A percentile compares a stretch with the other conserved stretches of the same genome.
Conservation (phyloP, 257 asterid species). For the Solanum habrochaites region DNA sequence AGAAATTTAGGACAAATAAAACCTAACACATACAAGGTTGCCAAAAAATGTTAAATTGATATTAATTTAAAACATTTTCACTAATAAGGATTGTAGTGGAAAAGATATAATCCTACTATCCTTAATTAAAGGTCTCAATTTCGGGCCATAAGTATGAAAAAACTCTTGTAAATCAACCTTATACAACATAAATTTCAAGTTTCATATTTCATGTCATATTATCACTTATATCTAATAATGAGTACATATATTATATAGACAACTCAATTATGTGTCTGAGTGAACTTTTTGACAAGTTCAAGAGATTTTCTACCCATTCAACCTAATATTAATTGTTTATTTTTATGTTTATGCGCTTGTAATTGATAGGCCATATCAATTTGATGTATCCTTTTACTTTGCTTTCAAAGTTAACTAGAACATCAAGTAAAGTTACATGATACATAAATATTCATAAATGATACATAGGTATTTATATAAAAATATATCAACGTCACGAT, state of each 20-base stretch:
- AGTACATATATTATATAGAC: not conserved
- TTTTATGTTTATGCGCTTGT: not conserved
- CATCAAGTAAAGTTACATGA: not conserved
- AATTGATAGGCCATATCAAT: not conserved
- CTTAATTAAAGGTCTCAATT: not conserved
- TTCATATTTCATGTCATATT: not conserved
- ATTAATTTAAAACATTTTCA: not conserved
- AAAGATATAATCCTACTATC: not conserved
- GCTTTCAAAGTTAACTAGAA: not conserved
- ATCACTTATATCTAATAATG: not conserved
- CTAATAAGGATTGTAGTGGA: not conserved
- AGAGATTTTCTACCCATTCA: not conserved
- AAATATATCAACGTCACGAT: not conserved
- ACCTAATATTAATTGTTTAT: not conserved
- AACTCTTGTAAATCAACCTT: not conserved
- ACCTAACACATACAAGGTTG: not conserved
- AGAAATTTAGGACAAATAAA: no score
- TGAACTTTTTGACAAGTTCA: not conserved
- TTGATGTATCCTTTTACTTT: not conserved
- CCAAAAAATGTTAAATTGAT: not conserved
- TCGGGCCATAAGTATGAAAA: not conserved
- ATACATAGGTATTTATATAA: not conserved
- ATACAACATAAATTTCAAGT: fast-evolving
- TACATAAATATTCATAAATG: not conserved
- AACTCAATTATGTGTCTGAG: not conserved